Conservation (phyloP, 768 basidiomycete species). For the Suillus spraguei region DNA sequence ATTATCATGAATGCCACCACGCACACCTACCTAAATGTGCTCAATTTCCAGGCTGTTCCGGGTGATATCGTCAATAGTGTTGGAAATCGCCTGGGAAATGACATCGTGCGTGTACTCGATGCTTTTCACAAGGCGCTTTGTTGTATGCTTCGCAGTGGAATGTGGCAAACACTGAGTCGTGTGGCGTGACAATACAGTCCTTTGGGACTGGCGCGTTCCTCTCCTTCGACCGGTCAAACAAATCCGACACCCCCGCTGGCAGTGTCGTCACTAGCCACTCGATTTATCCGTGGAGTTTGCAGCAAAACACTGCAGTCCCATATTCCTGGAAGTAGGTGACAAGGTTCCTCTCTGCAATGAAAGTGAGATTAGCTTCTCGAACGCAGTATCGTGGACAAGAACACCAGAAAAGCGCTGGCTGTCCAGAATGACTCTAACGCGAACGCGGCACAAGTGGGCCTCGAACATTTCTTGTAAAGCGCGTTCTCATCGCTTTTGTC, state of each 20-base stretch:
- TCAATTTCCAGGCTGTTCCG: conserved; percentile 2
- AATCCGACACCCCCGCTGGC: background rate
- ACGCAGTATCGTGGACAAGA: conserved; percentile 11
- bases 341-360: background rate
- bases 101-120: conserved; percentile 9
- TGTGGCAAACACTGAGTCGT: conserved; percentile 8
- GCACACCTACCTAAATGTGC: conserved; percentile 16
- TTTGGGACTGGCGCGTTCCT: conserved; percentile 13
- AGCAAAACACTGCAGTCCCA: background rate
- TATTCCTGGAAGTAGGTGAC: conserved; percentile 13
- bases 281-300: conserved; percentile 12
- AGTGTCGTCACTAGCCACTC: conserved; percentile 6
- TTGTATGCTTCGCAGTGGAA: conserved; percentile 12
- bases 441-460: conserved; percentile 7
- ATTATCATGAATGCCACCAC: conserved; percentile 15
- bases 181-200: conserved; percentile 11
- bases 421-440: background rate
- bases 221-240: background rate
- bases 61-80: conserved; percentile 14
- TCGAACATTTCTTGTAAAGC: background rate
- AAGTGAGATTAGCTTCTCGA: background rate
- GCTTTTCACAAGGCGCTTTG: background rate
- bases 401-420: conserved; percentile 4
- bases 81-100: conserved; percentile 14
- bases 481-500: background rate